Evolutionary conservation across 2,329 filamentous ascomycete species (phyloP), one percentile per base, ranked within the genome.

Genomic region (Fusarium avenaceum): DNA sequence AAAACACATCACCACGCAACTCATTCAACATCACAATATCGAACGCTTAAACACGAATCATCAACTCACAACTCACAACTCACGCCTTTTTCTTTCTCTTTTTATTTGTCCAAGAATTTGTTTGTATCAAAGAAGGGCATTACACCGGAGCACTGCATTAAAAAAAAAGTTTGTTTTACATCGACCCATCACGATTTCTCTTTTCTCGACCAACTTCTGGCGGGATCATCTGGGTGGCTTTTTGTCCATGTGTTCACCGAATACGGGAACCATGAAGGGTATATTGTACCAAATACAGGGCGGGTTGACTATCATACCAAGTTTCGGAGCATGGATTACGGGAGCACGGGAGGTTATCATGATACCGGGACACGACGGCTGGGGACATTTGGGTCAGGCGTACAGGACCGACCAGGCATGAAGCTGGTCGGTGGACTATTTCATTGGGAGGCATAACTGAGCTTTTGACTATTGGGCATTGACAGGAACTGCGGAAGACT

Each of bases 141-240:
- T 75, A 76, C 70, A 81, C 73, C 74, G 82, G 82, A 83, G 82
- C 80, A 82, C 78, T 81, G 81, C 81, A 82, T 83, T 80, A 80
- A 81, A 81, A 81, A 81, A 81, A 79, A 77, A 75, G 69, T 69
- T 71, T 73, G 62, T 67, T 70, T 71, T 72, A 69, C 51, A 63
- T 65, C 50, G 61, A 72, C 56, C 57, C 69, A 71, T 63, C 65
- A 59, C 64, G 62, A 70, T 64, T 69, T 60, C 60, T 60, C 52
- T 67, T 65, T 33, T 61, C 60, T 66, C 67, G 46, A 65, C 61
- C 65, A 54, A 63, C 28, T 63, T 53, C 55, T 42, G 66, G 33
- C 62, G 57, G 58, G 61, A 74, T 67, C 33, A 68, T 62, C 47
- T 66, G 69, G 67, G 67, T 55, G 72, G 72, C 59, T 74, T 63